Percentiles rank a stretch among this genome's conserved stretches.
phyloP scores from a whole-genome alignment of 2,329 filamentous ascomycete species.

The Lachnellula suecica region DNA sequence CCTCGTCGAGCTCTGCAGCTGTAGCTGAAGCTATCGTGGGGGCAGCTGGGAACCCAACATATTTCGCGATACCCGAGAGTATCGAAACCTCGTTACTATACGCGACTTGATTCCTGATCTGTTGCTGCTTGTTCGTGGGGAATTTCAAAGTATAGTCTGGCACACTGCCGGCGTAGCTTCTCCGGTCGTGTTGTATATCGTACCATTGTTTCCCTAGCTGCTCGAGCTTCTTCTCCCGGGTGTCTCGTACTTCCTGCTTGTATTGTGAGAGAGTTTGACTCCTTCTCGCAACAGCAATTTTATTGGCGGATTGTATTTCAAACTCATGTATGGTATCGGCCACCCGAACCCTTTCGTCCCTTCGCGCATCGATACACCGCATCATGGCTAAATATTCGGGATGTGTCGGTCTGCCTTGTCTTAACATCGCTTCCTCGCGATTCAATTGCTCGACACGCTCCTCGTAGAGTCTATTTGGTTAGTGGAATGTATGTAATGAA shows the following conservation, averaged over 20 bases:
- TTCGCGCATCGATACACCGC: conserved; percentile 78
- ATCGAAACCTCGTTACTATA: conserved; percentile 96
- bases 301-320: conserved; percentile 70
- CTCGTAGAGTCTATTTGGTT: conserved; percentile 70
- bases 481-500: neutral
- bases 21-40: conserved; percentile 76
- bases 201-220: conserved; percentile 88
- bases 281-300: conserved; percentile 75
- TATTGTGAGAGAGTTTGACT: conserved; percentile 88
- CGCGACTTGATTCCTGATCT: conserved; percentile 80
- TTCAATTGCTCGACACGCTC: conserved; percentile 84
- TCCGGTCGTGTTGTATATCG: conserved; percentile 85
- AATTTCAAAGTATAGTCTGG: conserved; percentile 82
- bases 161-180: conserved; percentile 74
- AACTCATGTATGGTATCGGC: conserved; percentile 74
- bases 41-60: conserved; percentile 95
- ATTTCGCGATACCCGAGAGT: conserved; percentile 86
- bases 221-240: conserved; percentile 77
- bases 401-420: conserved; percentile 68
- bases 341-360: conserved; percentile 74
- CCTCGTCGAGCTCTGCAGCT: conserved; percentile 74
- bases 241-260: conserved; percentile 81
- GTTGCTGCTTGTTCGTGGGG: conserved; percentile 72
- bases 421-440: conserved; percentile 61
- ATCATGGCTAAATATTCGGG: conserved; percentile 90